A percentile compares a stretch with the other conserved stretches of the same genome.
Conservation (phyloP, 2,329 filamentous ascomycete genomes). For the Colletotrichum shisoi region DNA sequence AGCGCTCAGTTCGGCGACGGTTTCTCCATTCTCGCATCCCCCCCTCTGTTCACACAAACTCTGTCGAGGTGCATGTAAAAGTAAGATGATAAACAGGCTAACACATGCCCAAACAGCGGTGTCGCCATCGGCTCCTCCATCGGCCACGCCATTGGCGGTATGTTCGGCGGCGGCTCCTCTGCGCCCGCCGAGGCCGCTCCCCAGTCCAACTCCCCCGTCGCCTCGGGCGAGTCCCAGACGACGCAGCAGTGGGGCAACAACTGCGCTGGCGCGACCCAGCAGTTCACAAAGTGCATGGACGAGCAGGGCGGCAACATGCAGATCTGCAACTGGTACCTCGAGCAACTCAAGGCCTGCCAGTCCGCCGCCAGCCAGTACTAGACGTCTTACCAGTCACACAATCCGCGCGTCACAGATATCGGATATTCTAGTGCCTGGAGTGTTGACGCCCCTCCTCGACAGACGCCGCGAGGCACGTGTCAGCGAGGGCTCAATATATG, state of each 20-base stretch:
- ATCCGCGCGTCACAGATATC: neutral
- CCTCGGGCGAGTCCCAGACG: slow-evolving; percentile 62
- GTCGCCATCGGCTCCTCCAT: slow-evolving; percentile 95
- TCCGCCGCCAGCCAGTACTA: slow-evolving; percentile 77
- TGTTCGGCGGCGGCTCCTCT: slow-evolving; percentile 79
- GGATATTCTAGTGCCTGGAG: neutral
- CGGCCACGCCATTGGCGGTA: slow-evolving; percentile 89
- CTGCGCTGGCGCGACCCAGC: slow-evolving; percentile 80
- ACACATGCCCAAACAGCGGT: slow-evolving; percentile 67
- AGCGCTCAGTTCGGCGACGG: too few relatives aligned
- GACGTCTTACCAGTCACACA: neutral
- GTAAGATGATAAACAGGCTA: neutral
- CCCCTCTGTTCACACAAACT: too few relatives aligned
- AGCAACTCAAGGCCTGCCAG: slow-evolving; percentile 94
- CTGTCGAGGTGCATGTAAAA: too few relatives aligned
- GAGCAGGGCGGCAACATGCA: slow-evolving; percentile 92
- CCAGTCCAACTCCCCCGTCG: slow-evolving; percentile 50
- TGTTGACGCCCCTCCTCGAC: neutral
- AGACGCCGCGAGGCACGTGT: neutral
- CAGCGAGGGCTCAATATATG: slow-evolving; percentile 8
- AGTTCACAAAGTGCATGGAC: slow-evolving; percentile 96
- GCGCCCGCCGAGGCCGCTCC: slow-evolving; percentile 54
- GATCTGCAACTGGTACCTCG: slow-evolving; percentile 97
- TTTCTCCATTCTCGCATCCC: too few relatives aligned
- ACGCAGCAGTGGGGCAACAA: slow-evolving; percentile 60